Evolutionary conservation across 441 rosid genomes (phyloP), one percentile per base, ranked within the genome.

Genomic region (California macrophylla): DNA sequence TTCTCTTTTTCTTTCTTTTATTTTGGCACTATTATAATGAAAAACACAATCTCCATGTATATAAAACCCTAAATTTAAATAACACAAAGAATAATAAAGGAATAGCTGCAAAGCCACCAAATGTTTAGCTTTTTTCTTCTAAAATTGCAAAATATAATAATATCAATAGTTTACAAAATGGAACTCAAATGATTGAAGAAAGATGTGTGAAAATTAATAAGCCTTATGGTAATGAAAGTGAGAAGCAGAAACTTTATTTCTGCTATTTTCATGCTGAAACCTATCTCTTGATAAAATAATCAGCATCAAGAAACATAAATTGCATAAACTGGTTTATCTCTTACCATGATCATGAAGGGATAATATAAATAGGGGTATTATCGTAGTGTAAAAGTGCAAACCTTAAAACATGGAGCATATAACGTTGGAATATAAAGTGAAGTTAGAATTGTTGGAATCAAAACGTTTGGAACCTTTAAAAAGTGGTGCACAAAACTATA

Each of bases 1-100:
- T 79, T 61, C 76, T 74, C 81, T 80, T 82, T 83, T 47, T 73
- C 79, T 76, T 72, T 81, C 76, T 81, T 69, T 74, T 69, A 13
- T 45, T n/a, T 45, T 45, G 52, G 52, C 52, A 45, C 52, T 42
- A 42, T 42, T 13, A 45, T 13, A 45, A 45, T 45, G 18, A 45
- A 45, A 30, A 45, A 13, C 18, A 45, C 52, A 45, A 45, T 45
- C 16, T 45, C 52, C 52, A 45, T 45, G 10, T 36, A 4, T 4
- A 36, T 36, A 36, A 28, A 28, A 28, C 30, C 30, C 30, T 28
- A 36, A 36, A 6, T 8, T 8, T 6, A 36, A 13, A 45, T n/a
- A 45, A 45, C 52, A 45, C 52, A 45, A 4, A 45, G 18, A 45
- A 45, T 9, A 45, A 13, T 36, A 36, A 36, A 36, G 42, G 42